Percentiles rank a stretch among this genome's conserved stretches.
phyloP scores from a whole-genome alignment of 805 yeast species.

The Hanseniaspora thailandica region DNA sequence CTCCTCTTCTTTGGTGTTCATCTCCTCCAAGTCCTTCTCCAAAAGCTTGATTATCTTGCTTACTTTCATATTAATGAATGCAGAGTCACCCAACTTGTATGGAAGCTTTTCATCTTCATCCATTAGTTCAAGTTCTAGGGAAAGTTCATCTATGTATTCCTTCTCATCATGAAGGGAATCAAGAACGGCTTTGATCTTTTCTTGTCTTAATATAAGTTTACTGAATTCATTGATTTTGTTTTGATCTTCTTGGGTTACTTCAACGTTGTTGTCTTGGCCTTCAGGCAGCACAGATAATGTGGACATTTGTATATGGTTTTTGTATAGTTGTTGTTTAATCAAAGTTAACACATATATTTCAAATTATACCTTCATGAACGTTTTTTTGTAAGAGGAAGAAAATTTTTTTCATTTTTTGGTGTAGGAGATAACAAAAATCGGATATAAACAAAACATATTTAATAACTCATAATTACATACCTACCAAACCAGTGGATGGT shows the following conservation, averaged over 20 bases:
- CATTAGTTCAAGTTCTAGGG: constrained; percentile 71
- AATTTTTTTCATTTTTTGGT: not conserved
- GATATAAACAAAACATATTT: not conserved
- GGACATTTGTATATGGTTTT: not conserved
- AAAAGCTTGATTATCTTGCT: constrained; percentile 54
- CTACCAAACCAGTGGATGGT: constrained; percentile 4
- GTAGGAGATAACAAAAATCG: not conserved
- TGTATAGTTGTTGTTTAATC: not conserved
- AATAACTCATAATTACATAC: not conserved
- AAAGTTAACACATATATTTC: not conserved
- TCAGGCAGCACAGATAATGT: constrained; percentile 31
- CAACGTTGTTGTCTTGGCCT: constrained; percentile 32
- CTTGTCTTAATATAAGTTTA: constrained; percentile 62
- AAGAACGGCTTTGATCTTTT: constrained; percentile 41
- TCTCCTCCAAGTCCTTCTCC: constrained; percentile 46
- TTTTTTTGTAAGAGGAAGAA: not conserved
- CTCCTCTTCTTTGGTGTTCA: constrained; percentile 40
- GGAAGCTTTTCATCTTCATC: constrained; percentile 64
- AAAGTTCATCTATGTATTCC: constrained; percentile 77
- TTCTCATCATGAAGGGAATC: constrained; percentile 50
- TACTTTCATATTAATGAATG: constrained; percentile 58
- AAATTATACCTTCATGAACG: too few relatives aligned
- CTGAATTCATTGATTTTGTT: constrained; percentile 81
- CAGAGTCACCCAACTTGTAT: constrained; percentile 59
- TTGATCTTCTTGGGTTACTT: constrained; percentile 56